Conservation (phyloP, 2,329 filamentous ascomycete genomes). For the Xylariales sp. region DNA sequence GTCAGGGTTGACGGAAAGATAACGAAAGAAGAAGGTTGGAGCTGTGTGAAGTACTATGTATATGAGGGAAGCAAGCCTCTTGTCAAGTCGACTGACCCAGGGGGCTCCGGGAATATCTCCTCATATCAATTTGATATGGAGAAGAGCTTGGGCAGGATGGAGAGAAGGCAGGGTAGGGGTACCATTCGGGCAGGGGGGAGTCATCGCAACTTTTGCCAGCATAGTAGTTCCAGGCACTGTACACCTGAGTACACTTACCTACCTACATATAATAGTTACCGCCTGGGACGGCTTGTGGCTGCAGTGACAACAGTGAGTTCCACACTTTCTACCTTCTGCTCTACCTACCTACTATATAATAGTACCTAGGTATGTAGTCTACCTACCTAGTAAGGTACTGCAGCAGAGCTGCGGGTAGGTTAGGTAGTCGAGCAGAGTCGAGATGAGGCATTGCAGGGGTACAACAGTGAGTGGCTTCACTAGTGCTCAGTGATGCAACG, state of each 20-base stretch:
- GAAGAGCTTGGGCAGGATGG: slow-evolving; percentile 17
- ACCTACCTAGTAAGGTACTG: too few species aligned
- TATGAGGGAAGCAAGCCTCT: slow-evolving; percentile 10
- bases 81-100: slow-evolving; percentile 20
- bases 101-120: slow-evolving; percentile 29
- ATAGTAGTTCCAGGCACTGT: slow-evolving; percentile 24
- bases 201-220: slow-evolving; percentile 14
- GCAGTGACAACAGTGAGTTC: background rate
- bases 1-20: slow-evolving; percentile 26
- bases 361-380: too few species aligned
- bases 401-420: too few species aligned
- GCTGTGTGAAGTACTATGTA: slow-evolving; percentile 15
- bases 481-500: slow-evolving; percentile 25
- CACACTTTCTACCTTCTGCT: too few species aligned
- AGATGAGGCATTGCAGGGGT: slow-evolving; percentile 16
- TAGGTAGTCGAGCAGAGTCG: background rate
- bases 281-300: background rate
- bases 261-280: too few species aligned
- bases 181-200: slow-evolving; percentile 7
- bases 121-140: slow-evolving; percentile 26
- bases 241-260: background rate
- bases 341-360: too few species aligned
- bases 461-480: slow-evolving; percentile 23
- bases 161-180: background rate
- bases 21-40: slow-evolving; percentile 34